These are phyloP conservation scores for Epichloe gansuensis DNA, from an alignment of 2,329 filamentous ascomycete genomes.

Conservation along the genomic window DNA sequence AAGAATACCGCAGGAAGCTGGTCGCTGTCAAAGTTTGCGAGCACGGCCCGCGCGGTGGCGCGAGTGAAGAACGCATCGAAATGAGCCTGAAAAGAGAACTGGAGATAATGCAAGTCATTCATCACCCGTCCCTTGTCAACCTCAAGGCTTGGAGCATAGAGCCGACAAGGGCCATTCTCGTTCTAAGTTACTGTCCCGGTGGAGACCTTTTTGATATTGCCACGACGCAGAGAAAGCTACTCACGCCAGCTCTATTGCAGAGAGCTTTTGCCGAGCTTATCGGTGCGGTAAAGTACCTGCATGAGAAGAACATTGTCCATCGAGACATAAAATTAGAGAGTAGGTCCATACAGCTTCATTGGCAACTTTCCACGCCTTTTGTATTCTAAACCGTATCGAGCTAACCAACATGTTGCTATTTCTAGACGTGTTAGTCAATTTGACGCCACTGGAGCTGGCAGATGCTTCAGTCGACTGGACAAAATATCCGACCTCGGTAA, in stretches of 20 bases:
- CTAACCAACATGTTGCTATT: background rate
- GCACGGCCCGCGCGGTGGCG: conserved; percentile 84
- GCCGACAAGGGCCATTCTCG: conserved; percentile 66
- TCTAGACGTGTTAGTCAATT: conserved; percentile 83
- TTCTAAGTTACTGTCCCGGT: conserved; percentile 84
- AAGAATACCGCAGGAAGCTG: conserved; percentile 56
- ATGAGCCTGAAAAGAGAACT: conserved; percentile 89
- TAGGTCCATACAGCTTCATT: conserved; percentile 31
- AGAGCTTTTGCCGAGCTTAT: conserved; percentile 86
- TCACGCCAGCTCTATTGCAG: conserved; percentile 58
- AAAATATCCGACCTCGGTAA: conserved; percentile 66
- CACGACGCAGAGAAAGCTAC: conserved; percentile 52
- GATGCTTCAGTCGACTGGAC: conserved; percentile 52
- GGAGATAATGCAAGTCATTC: conserved; percentile 79
- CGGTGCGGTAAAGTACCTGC: conserved; percentile 73
- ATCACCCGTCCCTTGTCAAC: conserved; percentile 81
- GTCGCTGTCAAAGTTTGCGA: conserved; percentile 95
- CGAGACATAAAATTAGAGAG: conserved; percentile 95
- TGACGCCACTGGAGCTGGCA: conserved; percentile 55
- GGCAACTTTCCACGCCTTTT: background rate
- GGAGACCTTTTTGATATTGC: conserved; percentile 93
- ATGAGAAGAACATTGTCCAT: conserved; percentile 78
- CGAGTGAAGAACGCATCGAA: conserved; percentile 84
- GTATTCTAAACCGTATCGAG: background rate
- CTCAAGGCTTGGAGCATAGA: conserved; percentile 87